Evolutionary conservation across 2,329 filamentous ascomycete genomes (phyloP).

Genomic region (Talaromyces sp.): DNA sequence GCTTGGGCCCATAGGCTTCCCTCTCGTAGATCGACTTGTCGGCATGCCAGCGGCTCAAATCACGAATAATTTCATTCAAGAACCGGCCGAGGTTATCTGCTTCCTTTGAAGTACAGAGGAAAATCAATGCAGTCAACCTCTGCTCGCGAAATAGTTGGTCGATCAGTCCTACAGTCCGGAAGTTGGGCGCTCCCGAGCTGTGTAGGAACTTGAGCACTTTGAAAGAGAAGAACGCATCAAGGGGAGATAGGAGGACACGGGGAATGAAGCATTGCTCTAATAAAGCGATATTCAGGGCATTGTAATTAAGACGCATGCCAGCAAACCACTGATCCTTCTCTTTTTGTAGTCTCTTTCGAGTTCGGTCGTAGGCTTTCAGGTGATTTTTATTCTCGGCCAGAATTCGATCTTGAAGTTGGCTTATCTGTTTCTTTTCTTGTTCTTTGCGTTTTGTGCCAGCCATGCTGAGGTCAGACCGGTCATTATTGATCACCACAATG

Average conservation of each 20-base stretch:
- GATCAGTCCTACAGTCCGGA: conserved; percentile 81
- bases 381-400: conserved; percentile 74
- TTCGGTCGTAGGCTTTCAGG: conserved; percentile 67
- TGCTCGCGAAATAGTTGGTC: conserved; percentile 84
- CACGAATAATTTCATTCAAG: conserved; percentile 76
- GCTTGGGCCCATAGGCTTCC: conserved; percentile 71
- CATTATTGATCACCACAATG: conserved; percentile 67
- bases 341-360: conserved; percentile 69
- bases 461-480: conserved; percentile 72
- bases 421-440: conserved; percentile 68
- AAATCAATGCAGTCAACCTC: conserved; percentile 78
- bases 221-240: conserved; percentile 88
- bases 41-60: conserved; percentile 82
- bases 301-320: conserved; percentile 63
- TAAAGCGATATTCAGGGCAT: conserved; percentile 71
- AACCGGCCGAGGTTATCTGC: conserved; percentile 93
- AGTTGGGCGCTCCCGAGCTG: conserved; percentile 78
- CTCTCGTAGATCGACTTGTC: conserved; percentile 77
- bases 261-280: conserved; percentile 94
- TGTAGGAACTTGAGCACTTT: conserved; percentile 86
- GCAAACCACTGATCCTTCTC: conserved; percentile 81
- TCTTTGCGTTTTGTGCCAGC: conserved; percentile 68
- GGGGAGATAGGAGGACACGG: conserved; percentile 77
- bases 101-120: conserved; percentile 85
- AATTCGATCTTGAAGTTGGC: conserved; percentile 69